phyloP scores from a whole-genome alignment of 2,329 filamentous ascomycete species.

The Phaeoacremonium minimum region DNA sequence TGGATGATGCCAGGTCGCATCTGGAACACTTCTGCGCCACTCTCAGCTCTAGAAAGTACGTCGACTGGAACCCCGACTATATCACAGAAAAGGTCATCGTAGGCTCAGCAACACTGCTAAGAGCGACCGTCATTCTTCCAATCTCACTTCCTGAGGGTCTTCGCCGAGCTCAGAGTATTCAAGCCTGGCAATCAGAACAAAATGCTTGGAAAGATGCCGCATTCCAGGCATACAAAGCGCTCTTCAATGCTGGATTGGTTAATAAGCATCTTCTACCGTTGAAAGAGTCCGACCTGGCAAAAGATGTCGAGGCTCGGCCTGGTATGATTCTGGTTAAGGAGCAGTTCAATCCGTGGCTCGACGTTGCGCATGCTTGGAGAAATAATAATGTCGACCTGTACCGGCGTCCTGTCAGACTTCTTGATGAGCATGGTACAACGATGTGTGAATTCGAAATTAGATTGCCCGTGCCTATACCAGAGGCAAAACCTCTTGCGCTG shows the following conservation, averaged over 20 bases:
- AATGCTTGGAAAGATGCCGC: conserved; percentile 77
- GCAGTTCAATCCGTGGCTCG: conserved; percentile 41
- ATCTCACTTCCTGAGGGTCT: conserved; percentile 60
- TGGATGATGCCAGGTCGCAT: conserved; percentile 71
- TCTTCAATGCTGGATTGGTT: conserved; percentile 68
- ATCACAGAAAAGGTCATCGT: conserved; percentile 36
- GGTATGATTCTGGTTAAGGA: conserved; percentile 28
- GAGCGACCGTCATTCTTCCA: conserved; percentile 67
- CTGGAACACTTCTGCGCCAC: conserved; percentile 76
- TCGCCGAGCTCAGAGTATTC: conserved; percentile 45
- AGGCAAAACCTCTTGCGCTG: conserved; percentile 29
- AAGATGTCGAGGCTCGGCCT: conserved; percentile 30
- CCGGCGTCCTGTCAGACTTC: conserved; percentile 24
- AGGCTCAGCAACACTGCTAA: conserved; percentile 23
- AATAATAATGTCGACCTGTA: conserved; percentile 18
- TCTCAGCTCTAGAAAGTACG: conserved; percentile 52
- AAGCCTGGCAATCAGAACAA: conserved; percentile 65
- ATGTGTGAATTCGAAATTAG: conserved; percentile 35
- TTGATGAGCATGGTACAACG: conserved; percentile 22
- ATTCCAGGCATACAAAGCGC: conserved; percentile 69
- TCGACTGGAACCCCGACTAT: conserved; percentile 67
- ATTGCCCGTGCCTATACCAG: conserved; percentile 36
- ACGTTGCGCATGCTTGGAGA: conserved; percentile 38
- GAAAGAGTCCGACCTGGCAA: conserved; percentile 30
- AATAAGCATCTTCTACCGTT: conserved; percentile 75